Base-by-base conservation (phyloP, 768 basidiomycete species). In the Lactarius deliciosus region DNA sequence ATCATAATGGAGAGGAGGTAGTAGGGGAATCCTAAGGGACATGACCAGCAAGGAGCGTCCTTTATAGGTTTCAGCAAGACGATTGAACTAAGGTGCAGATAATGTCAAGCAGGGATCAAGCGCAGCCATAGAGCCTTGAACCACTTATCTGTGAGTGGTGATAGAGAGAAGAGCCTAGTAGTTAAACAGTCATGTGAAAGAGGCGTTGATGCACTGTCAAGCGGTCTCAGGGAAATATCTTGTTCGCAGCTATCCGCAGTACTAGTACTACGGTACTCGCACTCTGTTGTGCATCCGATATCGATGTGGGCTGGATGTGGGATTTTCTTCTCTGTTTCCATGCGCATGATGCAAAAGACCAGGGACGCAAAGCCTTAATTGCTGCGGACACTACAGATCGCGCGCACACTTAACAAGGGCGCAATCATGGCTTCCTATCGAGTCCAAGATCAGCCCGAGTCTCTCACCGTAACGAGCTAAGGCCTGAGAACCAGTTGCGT, bases 231-330 rank as follows among this genome's bases (percentile, higher is more conserved):
- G n/a, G 4, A n/a, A 55, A 28, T 6, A 20, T 1, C 20, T 15
- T 15, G 25, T 50, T 43, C 65, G 65, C 43, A 65, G 65, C 54
- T 25, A 38, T 62, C 43, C 60, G 45, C 45, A 56, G 65, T 57
- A 32, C 36, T 38, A 38, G 36, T 38, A 11, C 36, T 38, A 36
- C 36, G 11, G 36, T 36, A 36, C 36, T 36, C 36, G 36, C 9
- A 38, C 59, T 6, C 18, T 25, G 36, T 38, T 30, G 41, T 47
- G 34, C 5, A 15, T 36, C 6, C 6, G 13, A 53, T 53, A 50
- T 45, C 47, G 30, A n/a, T 8, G 3, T 34, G 6, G 1, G 20
- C 11, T 36, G 36, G 38, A 16, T 8, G 3, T 25, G 6, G 2
- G 15, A 22, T 1, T n/a, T 20, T 10, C 30, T 13, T 28, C 15